Conservation (phyloP, 805 yeast genomes). For the Ogataea trehalophila region DNA sequence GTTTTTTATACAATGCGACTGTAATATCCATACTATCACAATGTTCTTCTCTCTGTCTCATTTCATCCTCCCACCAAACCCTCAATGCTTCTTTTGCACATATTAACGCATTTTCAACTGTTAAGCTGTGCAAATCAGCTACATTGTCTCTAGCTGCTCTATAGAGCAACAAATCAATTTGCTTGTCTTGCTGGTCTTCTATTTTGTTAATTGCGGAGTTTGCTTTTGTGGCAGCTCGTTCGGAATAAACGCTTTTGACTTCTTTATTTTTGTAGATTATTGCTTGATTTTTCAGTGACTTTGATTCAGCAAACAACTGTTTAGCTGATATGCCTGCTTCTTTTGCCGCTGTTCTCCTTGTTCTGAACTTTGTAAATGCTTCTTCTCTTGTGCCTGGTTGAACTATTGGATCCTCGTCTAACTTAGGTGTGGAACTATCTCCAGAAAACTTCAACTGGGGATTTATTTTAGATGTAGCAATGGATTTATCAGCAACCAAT, state of each 20-base stretch:
- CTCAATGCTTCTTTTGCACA: constrained; percentile 33
- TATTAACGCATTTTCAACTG: constrained; percentile 42
- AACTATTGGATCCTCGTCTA: background rate
- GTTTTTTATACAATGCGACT: constrained; percentile 37
- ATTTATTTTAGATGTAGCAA: background rate
- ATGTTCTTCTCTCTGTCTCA: constrained; percentile 34
- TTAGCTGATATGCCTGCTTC: constrained; percentile 1
- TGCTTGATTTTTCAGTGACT: constrained; percentile 4
- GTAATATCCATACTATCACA: constrained; percentile 34
- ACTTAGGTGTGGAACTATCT: too few relatives aligned
- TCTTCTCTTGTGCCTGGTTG: background rate
- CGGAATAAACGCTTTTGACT: constrained; percentile 7
- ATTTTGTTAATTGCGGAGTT: background rate
- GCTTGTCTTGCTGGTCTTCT: background rate
- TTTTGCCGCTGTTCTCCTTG: background rate
- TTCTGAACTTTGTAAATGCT: background rate
- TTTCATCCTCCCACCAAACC: constrained; percentile 64
- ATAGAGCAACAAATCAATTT: background rate
- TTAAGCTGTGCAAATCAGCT: constrained; percentile 56
- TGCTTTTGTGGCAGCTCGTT: constrained; percentile 2
- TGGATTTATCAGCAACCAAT: constrained; percentile 17
- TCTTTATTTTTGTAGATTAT: constrained; percentile 1
- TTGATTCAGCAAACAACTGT: constrained; percentile 1
- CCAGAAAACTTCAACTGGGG: background rate
- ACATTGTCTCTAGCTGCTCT: constrained; percentile 10